A percentile compares a stretch with the other conserved stretches of the same genome.
Conservation (phyloP, 768 basidiomycete species). For the Galerina sulciceps region DNA sequence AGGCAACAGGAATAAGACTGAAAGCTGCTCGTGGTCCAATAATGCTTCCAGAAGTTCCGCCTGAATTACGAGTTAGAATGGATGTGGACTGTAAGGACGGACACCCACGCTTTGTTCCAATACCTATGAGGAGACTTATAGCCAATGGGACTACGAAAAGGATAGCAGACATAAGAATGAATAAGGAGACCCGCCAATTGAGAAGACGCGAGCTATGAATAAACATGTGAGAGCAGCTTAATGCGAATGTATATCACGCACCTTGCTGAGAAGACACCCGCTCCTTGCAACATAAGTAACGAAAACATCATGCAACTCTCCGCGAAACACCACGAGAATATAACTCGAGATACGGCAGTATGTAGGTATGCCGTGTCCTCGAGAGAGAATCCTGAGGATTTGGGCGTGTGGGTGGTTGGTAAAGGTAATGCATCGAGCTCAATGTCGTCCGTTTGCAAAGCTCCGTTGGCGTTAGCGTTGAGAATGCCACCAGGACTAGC, state of each 20-base stretch:
- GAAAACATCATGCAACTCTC: slow-evolving; percentile 77
- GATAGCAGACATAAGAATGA: slow-evolving; percentile 60
- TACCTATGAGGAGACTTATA: slow-evolving; percentile 59
- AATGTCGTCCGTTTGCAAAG: slow-evolving; percentile 23
- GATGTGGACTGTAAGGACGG: neutral
- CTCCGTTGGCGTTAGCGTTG: slow-evolving; percentile 3
- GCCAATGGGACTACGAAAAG: slow-evolving; percentile 72
- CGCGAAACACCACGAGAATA: slow-evolving; percentile 75
- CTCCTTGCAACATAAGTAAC: slow-evolving; percentile 73
- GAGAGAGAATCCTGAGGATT: slow-evolving; percentile 17
- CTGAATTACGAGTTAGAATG: slow-evolving; percentile 5
- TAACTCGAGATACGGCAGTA: slow-evolving; percentile 54
- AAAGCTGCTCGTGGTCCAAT: slow-evolving; percentile 41
- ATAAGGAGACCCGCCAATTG: slow-evolving; percentile 73
- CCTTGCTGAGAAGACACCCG: slow-evolving; percentile 56
- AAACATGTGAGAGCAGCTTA: neutral
- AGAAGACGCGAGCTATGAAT: slow-evolving; percentile 57
- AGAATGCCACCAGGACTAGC: neutral
- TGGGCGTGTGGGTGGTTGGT: slow-evolving; percentile 36
- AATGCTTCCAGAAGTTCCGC: slow-evolving; percentile 18
- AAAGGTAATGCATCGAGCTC: slow-evolving; percentile 45
- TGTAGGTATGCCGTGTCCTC: slow-evolving; percentile 42
- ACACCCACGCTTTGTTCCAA: slow-evolving; percentile 33
- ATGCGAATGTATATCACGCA: slow-evolving; percentile 34
- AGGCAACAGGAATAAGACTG: slow-evolving; percentile 51